A percentile compares a stretch with the other conserved stretches of the same genome.
Conservation (phyloP, 129 eudicot genomes). For the Flaveria bidentis region DNA sequence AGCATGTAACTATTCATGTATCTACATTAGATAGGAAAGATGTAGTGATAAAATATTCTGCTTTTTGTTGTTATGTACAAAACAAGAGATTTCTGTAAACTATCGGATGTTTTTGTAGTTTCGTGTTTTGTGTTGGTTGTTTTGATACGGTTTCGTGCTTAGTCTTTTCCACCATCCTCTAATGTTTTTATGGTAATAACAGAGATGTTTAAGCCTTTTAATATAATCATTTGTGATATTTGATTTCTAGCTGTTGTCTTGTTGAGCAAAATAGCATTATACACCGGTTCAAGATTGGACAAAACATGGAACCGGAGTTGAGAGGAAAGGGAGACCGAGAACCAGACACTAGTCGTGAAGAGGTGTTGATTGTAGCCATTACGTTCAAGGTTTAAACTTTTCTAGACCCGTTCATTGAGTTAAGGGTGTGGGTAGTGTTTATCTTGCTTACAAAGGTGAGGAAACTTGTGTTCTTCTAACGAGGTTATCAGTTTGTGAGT, state of each 20-base stretch:
- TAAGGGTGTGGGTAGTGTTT: no score
- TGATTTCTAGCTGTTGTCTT: not conserved
- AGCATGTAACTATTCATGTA: conserved; percentile 26
- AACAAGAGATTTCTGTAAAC: not conserved
- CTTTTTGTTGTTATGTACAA: not conserved
- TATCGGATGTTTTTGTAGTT: not conserved
- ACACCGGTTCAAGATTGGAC: not conserved
- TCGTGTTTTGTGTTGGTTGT: not conserved
- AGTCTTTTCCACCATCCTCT: not conserved
- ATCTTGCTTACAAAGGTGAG: no score
- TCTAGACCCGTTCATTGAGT: no score
- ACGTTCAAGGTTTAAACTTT: not conserved
- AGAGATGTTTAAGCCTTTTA: no score
- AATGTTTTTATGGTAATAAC: not conserved
- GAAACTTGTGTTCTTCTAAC: no score
- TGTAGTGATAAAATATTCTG: not conserved
- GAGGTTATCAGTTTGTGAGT: no score
- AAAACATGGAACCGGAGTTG: not conserved
- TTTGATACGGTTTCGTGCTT: not conserved
- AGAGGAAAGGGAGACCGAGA: no score
- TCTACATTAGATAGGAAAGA: conserved; percentile 9
- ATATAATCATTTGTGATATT: not conserved
- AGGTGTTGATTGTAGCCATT: not conserved
- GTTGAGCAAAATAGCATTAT: not conserved
- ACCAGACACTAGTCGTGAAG: not conserved